Evolutionary conservation across 345 rosid genomes (phyloP), one percentile per base, ranked within the genome.

Genomic region (Gossypium ekmanianum): DNA sequence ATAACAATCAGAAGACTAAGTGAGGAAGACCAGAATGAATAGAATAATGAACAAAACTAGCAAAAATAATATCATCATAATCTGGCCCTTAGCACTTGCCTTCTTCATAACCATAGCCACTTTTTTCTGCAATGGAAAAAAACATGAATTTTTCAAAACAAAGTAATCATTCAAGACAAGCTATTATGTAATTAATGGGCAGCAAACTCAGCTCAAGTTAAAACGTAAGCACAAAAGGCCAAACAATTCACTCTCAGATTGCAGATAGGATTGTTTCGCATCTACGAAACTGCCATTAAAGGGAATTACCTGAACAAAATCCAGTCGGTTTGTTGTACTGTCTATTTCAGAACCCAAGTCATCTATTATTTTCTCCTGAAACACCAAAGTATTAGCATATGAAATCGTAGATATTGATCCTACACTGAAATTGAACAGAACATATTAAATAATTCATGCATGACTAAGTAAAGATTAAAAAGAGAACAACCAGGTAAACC

Each of bases 81-180:
- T 44, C 11, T 55, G 24, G 59, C 22, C 98, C 85, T 95, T 95
- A 9, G 90, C 89, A 65, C 98, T 79, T 43, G 97, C 97, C 81
- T 95, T 93, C 91, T 91, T 95, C 99, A 90, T 90, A 68, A 95
- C 97, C 94, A 93, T 87, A 13, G 90, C 94, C 78, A 93, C 97
- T 77, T 90, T 95, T 88, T 95, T 95, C 98, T 94, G 97, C 81
- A 81, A 73, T 51, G 73, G 59, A 55, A 1, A 18, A 20, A 56
- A 34, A 34, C 7, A 48, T 0, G 18, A 4, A 51, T 8, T 41
- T 41, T 13, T 34, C 50, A 57, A 20, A 6, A 51, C 47, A 61
- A 68, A 79, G 7, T 71, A 11, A 50, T 22, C 51, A 52, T 67
- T 18, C 10, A 47, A 11, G 55, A 20, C n/a, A 66, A 67, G 39